These are phyloP conservation scores for Alternaria ethzedia DNA, from an alignment of 2,329 filamentous ascomycete genomes.

Conservation along the genomic window DNA sequence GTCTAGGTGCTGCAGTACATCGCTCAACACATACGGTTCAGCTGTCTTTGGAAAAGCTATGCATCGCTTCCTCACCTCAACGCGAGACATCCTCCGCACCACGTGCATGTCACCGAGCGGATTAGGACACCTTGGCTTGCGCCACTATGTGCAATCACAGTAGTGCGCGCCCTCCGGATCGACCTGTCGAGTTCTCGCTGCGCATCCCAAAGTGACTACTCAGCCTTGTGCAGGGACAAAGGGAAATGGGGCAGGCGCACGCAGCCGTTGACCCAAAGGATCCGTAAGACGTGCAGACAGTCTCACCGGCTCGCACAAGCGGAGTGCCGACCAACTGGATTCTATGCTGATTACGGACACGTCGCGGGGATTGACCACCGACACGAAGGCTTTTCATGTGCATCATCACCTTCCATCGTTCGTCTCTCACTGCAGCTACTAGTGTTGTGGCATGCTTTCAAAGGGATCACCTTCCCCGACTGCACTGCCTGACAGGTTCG, in stretches of 20 bases:
- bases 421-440: background rate
- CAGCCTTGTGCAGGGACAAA: conserved; percentile 19
- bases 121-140: conserved; percentile 12
- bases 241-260: conserved; percentile 20
- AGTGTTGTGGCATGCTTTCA: background rate
- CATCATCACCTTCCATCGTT: background rate
- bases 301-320: conserved; percentile 35
- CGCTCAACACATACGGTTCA: conserved; percentile 8
- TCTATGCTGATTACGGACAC: conserved; percentile 5
- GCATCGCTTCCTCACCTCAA: conserved; percentile 5
- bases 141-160: conserved; percentile 11
- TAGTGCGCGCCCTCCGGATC: background rate
- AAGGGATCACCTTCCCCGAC: background rate
- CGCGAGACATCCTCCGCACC: conserved; percentile 16
- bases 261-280: conserved; percentile 22
- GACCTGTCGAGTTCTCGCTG: background rate
- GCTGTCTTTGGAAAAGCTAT: conserved; percentile 2
- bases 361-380: background rate
- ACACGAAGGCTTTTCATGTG: background rate
- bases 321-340: conserved; percentile 19
- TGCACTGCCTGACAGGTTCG: background rate
- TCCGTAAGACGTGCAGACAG: conserved; percentile 25
- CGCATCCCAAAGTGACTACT: background rate
- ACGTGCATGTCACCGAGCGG: conserved; percentile 15
- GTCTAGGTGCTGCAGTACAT: conserved; percentile 8